Base-by-base conservation (phyloP, 192 early-diverging fungal species). In the Hyaloraphidium curvatum region DNA sequence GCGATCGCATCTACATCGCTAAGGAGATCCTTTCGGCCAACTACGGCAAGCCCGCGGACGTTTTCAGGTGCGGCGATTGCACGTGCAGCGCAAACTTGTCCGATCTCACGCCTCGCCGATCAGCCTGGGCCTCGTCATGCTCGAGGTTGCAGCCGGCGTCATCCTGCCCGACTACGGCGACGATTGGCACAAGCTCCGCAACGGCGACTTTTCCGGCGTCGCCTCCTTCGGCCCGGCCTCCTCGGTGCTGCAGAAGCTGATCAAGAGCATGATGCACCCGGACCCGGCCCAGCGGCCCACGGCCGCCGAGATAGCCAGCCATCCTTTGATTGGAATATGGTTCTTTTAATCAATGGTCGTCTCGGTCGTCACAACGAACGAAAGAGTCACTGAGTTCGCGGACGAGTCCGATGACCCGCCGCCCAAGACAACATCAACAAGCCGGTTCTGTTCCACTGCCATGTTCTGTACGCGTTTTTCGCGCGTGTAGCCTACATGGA, bases 1-100 rank as follows among this genome's bases (percentile, higher is more conserved):
- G 93, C 1, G 93, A 97, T 69, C 79, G 91, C 50, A 73, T 73
- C 33, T 97, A 97, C 54, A 77, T 97, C 62, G 87, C 93, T 3
- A 82, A 83, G 4, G 93, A 97, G 60, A 61, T 90, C 5, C 67
- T 57, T 17, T 48, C 64, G 30, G 74, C 72, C 3, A 56, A 62
- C 19, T 87, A 80, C 67, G 76, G 76, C 51, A 81, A 79, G 29
- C 74, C 80, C 0, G 86, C 86, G 0, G 93, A 97, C 58, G 67
- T 97, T 19, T 97, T 92, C 55, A 83, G 77, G 79, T 80, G 63
- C 11, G 5, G 23, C 14, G 4, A 11, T 25, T 25, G 7, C 7
- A 19, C 5, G 7, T 48, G 23, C 43, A 11, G 43, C 25, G 5
- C 11, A 11, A 4, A 48, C 19, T 48, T 48, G 5, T 25, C 19